A percentile compares a stretch with the other conserved stretches of the same genome.
Conservation (phyloP, 805 yeast species). For the Priceomyces carsonii region DNA sequence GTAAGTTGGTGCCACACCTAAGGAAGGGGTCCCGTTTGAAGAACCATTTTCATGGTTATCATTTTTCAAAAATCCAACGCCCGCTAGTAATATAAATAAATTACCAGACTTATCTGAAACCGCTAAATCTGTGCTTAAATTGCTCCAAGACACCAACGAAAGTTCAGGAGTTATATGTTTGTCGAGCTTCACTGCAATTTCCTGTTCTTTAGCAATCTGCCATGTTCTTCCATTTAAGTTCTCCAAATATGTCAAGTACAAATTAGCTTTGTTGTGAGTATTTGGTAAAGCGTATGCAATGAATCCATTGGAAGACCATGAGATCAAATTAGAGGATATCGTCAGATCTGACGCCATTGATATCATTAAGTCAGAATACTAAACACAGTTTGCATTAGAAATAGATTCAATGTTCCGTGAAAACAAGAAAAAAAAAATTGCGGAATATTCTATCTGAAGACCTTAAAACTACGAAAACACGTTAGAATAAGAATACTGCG, state of each 20-base stretch:
- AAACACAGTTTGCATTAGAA: neutral
- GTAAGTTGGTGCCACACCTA: constrained; percentile 20
- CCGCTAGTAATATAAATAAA: constrained; percentile 42
- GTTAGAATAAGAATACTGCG: too few species aligned
- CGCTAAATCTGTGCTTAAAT: constrained; percentile 78
- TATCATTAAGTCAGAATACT: neutral
- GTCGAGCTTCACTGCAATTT: constrained; percentile 29
- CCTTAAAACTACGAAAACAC: too few species aligned
- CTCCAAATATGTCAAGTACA: constrained; percentile 67
- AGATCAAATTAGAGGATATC: constrained; percentile 29
- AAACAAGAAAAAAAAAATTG: too few species aligned
- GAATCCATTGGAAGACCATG: constrained; percentile 87
- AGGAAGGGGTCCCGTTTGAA: constrained; percentile 26
- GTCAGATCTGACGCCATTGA: constrained; percentile 1
- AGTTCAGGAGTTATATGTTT: constrained; percentile 31
- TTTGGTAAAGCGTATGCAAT: constrained; percentile 63
- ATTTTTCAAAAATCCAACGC: constrained; percentile 39
- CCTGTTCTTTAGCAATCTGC: constrained; percentile 67
- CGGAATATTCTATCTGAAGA: too few species aligned
- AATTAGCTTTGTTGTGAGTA: constrained; percentile 29
- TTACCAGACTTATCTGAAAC: constrained; percentile 74
- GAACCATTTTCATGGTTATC: constrained; percentile 24
- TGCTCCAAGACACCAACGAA: constrained; percentile 67
- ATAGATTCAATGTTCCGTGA: neutral
- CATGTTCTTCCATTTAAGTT: constrained; percentile 75